Conservation (phyloP, 768 basidiomycete genomes). For the Collybiopsis luxurians region DNA sequence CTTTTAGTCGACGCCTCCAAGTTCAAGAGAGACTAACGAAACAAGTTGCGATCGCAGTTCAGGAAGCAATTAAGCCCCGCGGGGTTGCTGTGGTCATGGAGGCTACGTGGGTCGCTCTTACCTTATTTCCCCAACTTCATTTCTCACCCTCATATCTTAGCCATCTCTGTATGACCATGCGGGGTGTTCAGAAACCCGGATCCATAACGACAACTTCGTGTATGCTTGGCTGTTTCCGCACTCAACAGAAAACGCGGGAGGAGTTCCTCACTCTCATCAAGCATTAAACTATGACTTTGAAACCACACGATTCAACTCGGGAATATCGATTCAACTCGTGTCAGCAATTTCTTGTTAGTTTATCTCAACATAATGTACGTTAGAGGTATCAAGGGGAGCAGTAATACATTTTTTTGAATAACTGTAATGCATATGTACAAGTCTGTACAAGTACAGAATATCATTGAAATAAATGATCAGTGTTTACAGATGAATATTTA, state of each 20-base stretch:
- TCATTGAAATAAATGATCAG: no score
- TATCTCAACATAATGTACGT: conserved; percentile 11
- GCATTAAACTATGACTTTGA: conserved; percentile 11
- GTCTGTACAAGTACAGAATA: no score
- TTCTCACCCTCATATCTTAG: conserved; percentile 34
- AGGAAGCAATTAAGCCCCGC: conserved; percentile 96
- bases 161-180: conserved; percentile 99
- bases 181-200: conserved; percentile 98
- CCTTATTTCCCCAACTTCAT: conserved; percentile 10
- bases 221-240: conserved; percentile 98
- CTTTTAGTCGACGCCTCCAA: conserved; percentile 92
- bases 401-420: neutral
- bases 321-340: conserved; percentile 29
- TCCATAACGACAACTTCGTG: conserved; percentile 93
- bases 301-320: conserved; percentile 48
- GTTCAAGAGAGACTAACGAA: conserved; percentile 98
- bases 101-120: conserved; percentile 65
- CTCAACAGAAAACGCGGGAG: conserved; percentile 98
- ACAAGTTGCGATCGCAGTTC: conserved; percentile 96
- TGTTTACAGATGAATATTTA: no score
- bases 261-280: conserved; percentile 92
- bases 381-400: neutral
- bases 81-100: conserved; percentile 99
- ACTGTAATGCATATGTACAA: no score
- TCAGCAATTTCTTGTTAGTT: conserved; percentile 8